Conservation (phyloP, 2,329 filamentous ascomycete genomes). For the Metarhizium album region DNA sequence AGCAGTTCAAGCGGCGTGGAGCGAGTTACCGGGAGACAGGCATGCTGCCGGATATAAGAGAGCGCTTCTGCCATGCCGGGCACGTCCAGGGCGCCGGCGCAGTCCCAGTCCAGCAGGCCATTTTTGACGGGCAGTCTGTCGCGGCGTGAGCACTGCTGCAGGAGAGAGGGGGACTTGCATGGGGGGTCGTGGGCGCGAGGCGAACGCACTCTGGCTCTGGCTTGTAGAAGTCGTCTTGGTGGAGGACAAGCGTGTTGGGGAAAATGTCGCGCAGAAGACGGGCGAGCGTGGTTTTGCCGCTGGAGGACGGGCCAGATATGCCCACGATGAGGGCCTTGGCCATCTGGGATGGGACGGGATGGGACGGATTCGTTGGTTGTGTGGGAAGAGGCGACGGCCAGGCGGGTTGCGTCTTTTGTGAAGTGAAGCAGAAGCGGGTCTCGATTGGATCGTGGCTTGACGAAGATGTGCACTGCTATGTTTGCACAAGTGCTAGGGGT, state of each 20-base stretch:
- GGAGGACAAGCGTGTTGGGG: constrained; percentile 67
- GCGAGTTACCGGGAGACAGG: constrained; percentile 47
- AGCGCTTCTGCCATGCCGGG: constrained; percentile 57
- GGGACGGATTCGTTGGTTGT: not conserved
- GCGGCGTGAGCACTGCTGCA: not conserved
- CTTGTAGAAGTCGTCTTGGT: constrained; percentile 94
- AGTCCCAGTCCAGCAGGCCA: constrained; percentile 83
- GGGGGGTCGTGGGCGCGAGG: not conserved
- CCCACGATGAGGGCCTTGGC: constrained; percentile 55
- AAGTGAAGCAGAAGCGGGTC: too few relatives aligned
- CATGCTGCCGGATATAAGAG: constrained; percentile 57
- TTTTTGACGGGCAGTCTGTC: constrained; percentile 43
- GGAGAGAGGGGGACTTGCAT: not conserved
- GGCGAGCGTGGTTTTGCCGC: constrained; percentile 89
- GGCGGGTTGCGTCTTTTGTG: too few relatives aligned
- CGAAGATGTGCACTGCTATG: too few relatives aligned
- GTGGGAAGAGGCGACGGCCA: not conserved
- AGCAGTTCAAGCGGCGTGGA: not conserved
- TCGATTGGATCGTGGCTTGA: not conserved
- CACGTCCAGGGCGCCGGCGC: constrained; percentile 66
- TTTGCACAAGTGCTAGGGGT: too few relatives aligned
- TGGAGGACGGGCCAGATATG: constrained; percentile 82
- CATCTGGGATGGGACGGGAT: constrained; percentile 5
- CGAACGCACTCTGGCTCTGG: constrained; percentile 56
- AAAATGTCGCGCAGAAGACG: constrained; percentile 77